A percentile compares a stretch with the other conserved stretches of the same genome.
Evolutionary conservation across 2,329 filamentous ascomycete genomes (phyloP).

Genomic region (Fusarium sp.): DNA sequence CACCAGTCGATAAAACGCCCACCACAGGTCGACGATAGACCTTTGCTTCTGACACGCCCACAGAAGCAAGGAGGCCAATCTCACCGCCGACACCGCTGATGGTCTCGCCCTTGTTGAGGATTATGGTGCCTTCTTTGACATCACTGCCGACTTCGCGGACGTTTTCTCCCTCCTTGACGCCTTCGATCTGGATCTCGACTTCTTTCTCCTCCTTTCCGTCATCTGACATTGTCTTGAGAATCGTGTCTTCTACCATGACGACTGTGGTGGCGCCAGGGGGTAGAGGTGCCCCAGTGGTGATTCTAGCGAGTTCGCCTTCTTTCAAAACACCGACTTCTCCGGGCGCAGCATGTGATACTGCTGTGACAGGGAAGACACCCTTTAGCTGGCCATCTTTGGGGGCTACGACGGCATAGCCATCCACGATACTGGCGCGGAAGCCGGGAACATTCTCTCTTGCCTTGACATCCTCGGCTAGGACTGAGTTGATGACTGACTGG

Average conservation of each 20-base stretch:
- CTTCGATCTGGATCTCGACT: constrained; percentile 84
- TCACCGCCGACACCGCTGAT: constrained; percentile 91
- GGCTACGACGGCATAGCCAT: constrained; percentile 89
- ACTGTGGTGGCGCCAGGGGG: constrained; percentile 90
- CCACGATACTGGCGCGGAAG: constrained; percentile 95
- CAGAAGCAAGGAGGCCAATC: constrained; percentile 87
- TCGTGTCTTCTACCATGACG: constrained; percentile 92
- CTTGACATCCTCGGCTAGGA: constrained; percentile 84
- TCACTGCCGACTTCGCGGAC: constrained; percentile 93
- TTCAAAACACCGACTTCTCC: constrained; percentile 72
- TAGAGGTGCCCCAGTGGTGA: constrained; percentile 93
- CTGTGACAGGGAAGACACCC: constrained; percentile 86
- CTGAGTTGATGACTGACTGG: constrained; percentile 74
- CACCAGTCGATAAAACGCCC: constrained; percentile 91
- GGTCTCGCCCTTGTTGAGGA: constrained; percentile 82
- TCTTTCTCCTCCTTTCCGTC: constrained; percentile 87
- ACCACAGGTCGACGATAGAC: constrained; percentile 82
- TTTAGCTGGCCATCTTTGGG: constrained; percentile 72
- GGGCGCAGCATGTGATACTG: constrained; percentile 86
- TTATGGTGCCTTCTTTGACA: constrained; percentile 73
- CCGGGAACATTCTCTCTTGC: constrained; percentile 89
- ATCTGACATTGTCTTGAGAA: constrained; percentile 77
- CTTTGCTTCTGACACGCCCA: constrained; percentile 76
- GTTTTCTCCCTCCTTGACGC: constrained; percentile 83
- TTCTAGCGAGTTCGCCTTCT: constrained; percentile 82